Base-by-base conservation (phyloP, 2,329 filamentous ascomycete species). In the Penicillium sp. region DNA sequence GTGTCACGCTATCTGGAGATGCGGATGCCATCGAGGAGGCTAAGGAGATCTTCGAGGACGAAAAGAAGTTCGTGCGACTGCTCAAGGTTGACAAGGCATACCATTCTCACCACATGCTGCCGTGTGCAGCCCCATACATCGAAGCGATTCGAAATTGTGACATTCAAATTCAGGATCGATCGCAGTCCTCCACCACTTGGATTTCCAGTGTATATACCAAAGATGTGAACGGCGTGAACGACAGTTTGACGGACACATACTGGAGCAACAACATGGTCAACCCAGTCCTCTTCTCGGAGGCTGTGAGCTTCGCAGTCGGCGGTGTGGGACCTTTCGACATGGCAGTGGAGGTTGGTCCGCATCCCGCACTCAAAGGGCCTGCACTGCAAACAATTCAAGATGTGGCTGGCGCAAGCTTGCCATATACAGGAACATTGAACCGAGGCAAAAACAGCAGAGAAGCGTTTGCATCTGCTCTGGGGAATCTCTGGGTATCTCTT, bases 1-100 rank as follows among this genome's bases (percentile, higher is more conserved):
- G 62, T 23, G 53, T 72, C 1, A 75, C 72, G 0, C 25, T 73
- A 0, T 71, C 69, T 6, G 71, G 72, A 0, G 65, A 72, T 39
- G 39, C 30, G 2, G 46, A 60, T 41, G 57, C 54, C 4, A 60
- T 73, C 3, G 43, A 58, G 0, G 52, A 61, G 29, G 48, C 51
- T 0, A 48, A 59, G 3, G 39, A 52, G 1, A 46, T 55, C 0
- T 42, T 73, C 0, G 50, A 64, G 1, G 49, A 57, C 3, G 48
- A 64, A 13, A 50, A 58, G 3, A 56, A 60, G 5, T 73, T 73
- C 41, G 58, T 54, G 2, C 55, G 65, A 1, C 41, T 54, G 9
- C 60, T 74, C 0, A 56, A 61, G 30, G 65, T 72, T 3, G 61
- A 67, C 16, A 60, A 50, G 8, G 69, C 70, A 0, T 73, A 71